Percentiles rank a stretch among this genome's conserved stretches.
phyloP scores from a whole-genome alignment of 2,329 filamentous ascomycete species.

The Neurospora sp. region DNA sequence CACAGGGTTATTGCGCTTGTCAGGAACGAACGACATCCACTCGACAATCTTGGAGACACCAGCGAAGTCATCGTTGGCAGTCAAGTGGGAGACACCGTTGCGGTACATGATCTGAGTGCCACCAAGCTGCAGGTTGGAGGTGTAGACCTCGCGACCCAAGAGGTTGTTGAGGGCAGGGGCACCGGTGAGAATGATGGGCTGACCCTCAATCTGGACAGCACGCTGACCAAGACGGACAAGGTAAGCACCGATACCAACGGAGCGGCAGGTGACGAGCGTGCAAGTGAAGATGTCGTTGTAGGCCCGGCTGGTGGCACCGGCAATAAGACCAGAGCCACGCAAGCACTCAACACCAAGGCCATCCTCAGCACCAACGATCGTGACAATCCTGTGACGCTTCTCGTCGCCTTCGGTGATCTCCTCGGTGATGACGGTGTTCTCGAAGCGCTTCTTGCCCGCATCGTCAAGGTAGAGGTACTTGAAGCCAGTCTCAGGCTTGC shows the following conservation, averaged over 20 bases:
- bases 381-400: constrained; percentile 86
- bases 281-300: constrained; percentile 99
- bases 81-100: constrained; percentile 99
- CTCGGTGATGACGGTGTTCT: constrained; percentile 82
- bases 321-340: constrained; percentile 94
- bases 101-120: constrained; percentile 99
- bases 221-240: constrained; percentile 96
- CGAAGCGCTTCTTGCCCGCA: constrained; percentile 77
- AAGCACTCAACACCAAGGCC: constrained; percentile 96
- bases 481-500: constrained; percentile 79
- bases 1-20: constrained; percentile 86
- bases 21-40: constrained; percentile 95
- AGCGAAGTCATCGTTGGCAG: constrained; percentile 92
- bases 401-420: constrained; percentile 78
- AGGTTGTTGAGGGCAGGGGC: constrained; percentile 97
- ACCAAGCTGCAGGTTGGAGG: constrained; percentile 96
- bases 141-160: constrained; percentile 95
- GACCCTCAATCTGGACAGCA: constrained; percentile 97
- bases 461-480: constrained; percentile 93
- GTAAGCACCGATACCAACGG: constrained; percentile 98
- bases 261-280: constrained; percentile 93
- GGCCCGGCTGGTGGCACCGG: constrained; percentile 89
- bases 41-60: constrained; percentile 96
- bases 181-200: constrained; percentile 97
- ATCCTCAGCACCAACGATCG: constrained; percentile 86